A percentile compares a stretch with the other conserved stretches of the same genome.
Evolutionary conservation across 305 asterid genomes (phyloP).

Genomic region (Striga hermonthica): DNA sequence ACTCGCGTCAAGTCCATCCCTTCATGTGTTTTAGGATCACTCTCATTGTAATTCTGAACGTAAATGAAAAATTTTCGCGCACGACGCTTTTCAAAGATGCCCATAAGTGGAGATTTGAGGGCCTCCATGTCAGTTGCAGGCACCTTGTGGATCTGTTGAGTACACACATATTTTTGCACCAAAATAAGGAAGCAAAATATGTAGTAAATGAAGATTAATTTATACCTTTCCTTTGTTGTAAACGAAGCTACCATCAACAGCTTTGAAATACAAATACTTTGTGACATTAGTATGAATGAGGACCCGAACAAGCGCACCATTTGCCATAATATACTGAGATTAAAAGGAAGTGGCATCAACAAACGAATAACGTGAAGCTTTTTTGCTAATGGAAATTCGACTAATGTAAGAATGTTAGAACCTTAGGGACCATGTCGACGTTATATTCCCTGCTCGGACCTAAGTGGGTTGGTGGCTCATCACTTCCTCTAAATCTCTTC

Average conservation of each 20-base stretch:
- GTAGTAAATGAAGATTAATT: neutral
- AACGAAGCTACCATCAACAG: slow-evolving; percentile 2
- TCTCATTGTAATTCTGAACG: slow-evolving; percentile 83
- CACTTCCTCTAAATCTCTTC: slow-evolving; percentile 81
- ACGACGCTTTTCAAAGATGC: slow-evolving; percentile 94
- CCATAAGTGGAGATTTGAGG: slow-evolving; percentile 95
- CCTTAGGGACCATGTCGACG: slow-evolving; percentile 85
- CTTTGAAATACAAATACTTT: neutral
- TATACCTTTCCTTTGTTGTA: slow-evolving; percentile 4
- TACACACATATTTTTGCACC: neutral
- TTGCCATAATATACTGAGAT: slow-evolving; percentile 79
- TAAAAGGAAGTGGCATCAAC: slow-evolving; percentile 22
- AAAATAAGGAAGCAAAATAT: neutral
- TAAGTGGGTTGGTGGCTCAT: slow-evolving; percentile 63
- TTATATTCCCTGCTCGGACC: slow-evolving; percentile 77
- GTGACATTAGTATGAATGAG: slow-evolving; percentile 82
- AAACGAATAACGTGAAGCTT: slow-evolving; percentile 16
- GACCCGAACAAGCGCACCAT: slow-evolving; percentile 75
- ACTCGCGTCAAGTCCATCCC: slow-evolving; percentile 93
- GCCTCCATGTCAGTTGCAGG: slow-evolving; percentile 99
- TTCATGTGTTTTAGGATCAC: slow-evolving; percentile 85
- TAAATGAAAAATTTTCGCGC: slow-evolving; percentile 89
- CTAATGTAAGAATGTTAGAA: slow-evolving; percentile 28
- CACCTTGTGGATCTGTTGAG: slow-evolving; percentile 79
- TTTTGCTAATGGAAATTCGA: slow-evolving; percentile 18